Evolutionary conservation across 768 basidiomycete genomes (phyloP).

Genomic region (Mycena epipterygia): DNA sequence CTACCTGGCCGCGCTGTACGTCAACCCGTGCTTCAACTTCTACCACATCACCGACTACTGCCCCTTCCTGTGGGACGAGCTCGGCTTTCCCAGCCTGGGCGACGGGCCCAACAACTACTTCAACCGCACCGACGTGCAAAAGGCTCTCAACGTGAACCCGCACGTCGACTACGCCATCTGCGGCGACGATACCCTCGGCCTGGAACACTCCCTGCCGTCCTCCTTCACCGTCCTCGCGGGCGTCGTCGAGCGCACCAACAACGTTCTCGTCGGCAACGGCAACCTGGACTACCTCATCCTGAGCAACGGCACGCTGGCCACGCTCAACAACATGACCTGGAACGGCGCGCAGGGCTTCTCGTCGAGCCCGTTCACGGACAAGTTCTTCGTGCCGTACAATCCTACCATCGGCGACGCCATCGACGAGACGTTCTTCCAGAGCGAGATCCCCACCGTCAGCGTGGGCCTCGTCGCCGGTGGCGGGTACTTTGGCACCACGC

Average conservation of each 20-base stretch:
- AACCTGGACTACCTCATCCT: constrained; percentile 19
- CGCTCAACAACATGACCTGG: constrained; percentile 25
- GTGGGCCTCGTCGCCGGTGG: constrained; percentile 18
- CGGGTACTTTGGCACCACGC: constrained; percentile 9
- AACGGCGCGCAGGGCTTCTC: constrained; percentile 23
- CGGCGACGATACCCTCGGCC: constrained; percentile 7
- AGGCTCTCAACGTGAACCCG: constrained; percentile 15
- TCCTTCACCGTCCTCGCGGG: constrained; percentile 14
- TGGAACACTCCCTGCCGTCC: constrained; percentile 15
- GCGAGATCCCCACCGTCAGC: constrained; percentile 16
- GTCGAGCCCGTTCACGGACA: constrained; percentile 19
- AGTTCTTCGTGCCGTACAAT: constrained; percentile 25
- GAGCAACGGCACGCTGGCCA: constrained; percentile 21
- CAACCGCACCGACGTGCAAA: constrained; percentile 16
- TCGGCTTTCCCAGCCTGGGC: constrained; percentile 7
- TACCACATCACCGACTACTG: constrained; percentile 24
- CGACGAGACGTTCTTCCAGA: constrained; percentile 13
- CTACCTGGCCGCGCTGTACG: constrained; percentile 11
- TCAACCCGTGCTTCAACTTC: constrained; percentile 20
- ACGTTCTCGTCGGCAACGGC: constrained; percentile 14
- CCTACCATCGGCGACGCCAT: constrained; percentile 8
- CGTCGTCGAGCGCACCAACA: constrained; percentile 15
- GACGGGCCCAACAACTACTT: constrained; percentile 19
- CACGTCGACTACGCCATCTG: constrained; percentile 7
- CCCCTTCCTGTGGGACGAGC: constrained; percentile 19